These are phyloP conservation scores for Fusarium kyushuense DNA, from an alignment of 2,329 filamentous ascomycete genomes.

Conservation along the genomic window DNA sequence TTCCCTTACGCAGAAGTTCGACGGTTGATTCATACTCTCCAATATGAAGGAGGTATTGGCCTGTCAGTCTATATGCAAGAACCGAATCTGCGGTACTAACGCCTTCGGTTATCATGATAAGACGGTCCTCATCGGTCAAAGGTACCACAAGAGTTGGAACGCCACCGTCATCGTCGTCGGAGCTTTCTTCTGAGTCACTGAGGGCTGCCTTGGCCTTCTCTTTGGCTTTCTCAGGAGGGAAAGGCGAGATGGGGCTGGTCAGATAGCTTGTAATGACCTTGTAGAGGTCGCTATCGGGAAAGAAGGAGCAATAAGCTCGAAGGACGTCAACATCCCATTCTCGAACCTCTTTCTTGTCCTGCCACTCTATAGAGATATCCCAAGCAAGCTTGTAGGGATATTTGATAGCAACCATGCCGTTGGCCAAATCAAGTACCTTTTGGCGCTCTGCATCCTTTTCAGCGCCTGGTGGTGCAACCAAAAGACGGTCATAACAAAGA, in stretches of 20 bases:
- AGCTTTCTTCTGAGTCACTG: slow-evolving; percentile 64
- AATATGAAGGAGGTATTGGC: slow-evolving; percentile 83
- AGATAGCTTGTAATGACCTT: slow-evolving; percentile 87
- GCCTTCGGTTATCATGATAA: slow-evolving; percentile 84
- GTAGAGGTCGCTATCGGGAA: slow-evolving; percentile 84
- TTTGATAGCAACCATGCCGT: slow-evolving; percentile 96
- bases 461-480: slow-evolving; percentile 71
- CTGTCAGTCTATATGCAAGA: slow-evolving; percentile 85
- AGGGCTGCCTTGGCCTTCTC: slow-evolving; percentile 42
- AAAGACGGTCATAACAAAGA: slow-evolving; percentile 81
- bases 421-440: slow-evolving; percentile 80
- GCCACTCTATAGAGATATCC: slow-evolving; percentile 91
- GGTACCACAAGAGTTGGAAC: slow-evolving; percentile 66
- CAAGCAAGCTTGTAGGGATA: slow-evolving; percentile 91
- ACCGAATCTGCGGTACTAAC: slow-evolving; percentile 76
- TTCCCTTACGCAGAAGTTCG: slow-evolving; percentile 81
- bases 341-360: slow-evolving; percentile 79
- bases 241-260: slow-evolving; percentile 85
- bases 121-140: slow-evolving; percentile 79
- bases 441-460: slow-evolving; percentile 78
- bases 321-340: slow-evolving; percentile 84
- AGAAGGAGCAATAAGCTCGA: slow-evolving; percentile 83
- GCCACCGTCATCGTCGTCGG: slow-evolving; percentile 69
- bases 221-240: slow-evolving; percentile 62
- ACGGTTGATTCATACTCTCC: slow-evolving; percentile 88